Percentiles rank a stretch among this genome's conserved stretches.
Evolutionary conservation across 1,284 basidiomycete species (phyloP).

Genomic region (Tausonia pullulans): DNA sequence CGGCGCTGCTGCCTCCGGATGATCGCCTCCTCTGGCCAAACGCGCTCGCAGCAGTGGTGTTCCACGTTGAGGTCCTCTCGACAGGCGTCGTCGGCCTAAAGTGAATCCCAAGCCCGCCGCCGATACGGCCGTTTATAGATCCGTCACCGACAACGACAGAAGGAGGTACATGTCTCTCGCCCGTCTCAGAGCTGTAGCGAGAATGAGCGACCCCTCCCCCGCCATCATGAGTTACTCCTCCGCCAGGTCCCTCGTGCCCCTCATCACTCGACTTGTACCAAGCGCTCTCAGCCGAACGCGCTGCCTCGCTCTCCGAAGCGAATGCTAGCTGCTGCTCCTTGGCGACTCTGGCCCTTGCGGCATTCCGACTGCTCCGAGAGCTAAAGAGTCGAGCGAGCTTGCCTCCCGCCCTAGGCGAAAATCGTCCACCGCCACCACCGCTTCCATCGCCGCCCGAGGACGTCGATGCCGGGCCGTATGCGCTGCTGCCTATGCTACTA

Average conservation of each 20-base stretch:
- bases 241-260: neutral
- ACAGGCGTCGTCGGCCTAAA: neutral
- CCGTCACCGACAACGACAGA: neutral
- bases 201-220: too few relatives aligned
- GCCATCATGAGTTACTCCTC: neutral
- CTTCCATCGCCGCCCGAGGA: neutral
- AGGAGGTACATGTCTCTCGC: too few relatives aligned
- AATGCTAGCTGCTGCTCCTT: neutral
- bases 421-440: too few relatives aligned
- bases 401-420: neutral
- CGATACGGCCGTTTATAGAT: neutral
- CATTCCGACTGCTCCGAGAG: neutral
- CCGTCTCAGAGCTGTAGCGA: neutral
- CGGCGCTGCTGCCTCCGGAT: neutral
- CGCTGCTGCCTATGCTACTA: too few relatives aligned
- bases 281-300: neutral
- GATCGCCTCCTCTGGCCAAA: too few relatives aligned
- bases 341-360: neutral
- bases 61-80: neutral
- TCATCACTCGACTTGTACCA: neutral
- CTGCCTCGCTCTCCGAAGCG: neutral
- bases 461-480: neutral
- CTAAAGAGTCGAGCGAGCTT: neutral
- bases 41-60: neutral
- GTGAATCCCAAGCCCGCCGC: conserved; percentile 5